Evolutionary conservation across 2,329 filamentous ascomycete species (phyloP).

Genomic region (Sclerotinia subarctica): DNA sequence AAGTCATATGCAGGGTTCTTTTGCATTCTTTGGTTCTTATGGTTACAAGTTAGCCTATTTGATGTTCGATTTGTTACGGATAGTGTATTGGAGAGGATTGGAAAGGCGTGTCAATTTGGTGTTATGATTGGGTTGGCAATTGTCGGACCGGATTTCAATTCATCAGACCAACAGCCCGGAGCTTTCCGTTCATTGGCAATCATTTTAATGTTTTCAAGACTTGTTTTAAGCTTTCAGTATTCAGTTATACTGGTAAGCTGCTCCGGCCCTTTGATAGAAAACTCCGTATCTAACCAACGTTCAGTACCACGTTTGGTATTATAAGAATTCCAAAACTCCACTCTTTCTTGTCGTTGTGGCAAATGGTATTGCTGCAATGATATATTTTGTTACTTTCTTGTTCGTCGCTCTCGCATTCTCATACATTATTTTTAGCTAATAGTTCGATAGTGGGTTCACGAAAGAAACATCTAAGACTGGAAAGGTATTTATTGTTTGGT

Average conservation of each 20-base stretch:
- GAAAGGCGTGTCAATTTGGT: constrained; percentile 52
- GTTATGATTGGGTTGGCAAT: constrained; percentile 44
- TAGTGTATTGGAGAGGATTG: constrained; percentile 51
- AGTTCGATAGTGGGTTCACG: neutral
- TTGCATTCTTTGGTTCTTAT: constrained; percentile 53
- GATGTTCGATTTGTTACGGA: constrained; percentile 57
- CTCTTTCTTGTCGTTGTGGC: constrained; percentile 22
- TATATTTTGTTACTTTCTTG: constrained; percentile 30
- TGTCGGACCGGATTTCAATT: constrained; percentile 12
- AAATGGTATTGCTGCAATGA: constrained; percentile 28
- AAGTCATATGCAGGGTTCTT: constrained; percentile 53
- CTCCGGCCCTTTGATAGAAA: neutral
- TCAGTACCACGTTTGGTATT: constrained; percentile 28
- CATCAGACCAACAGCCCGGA: constrained; percentile 1
- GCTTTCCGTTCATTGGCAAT: constrained; percentile 29
- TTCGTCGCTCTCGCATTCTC: neutral
- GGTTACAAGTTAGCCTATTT: constrained; percentile 57
- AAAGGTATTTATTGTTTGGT: constrained; percentile 22
- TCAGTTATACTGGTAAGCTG: constrained; percentile 12
- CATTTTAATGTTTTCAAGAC: constrained; percentile 41
- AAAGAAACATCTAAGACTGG: constrained; percentile 1
- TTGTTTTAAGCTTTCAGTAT: constrained; percentile 42
- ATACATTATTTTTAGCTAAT: neutral
- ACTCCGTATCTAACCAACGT: constrained; percentile 1
- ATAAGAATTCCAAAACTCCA: constrained; percentile 27